A percentile compares a stretch with the other conserved stretches of the same genome.
Evolutionary conservation across 2,329 filamentous ascomycete species (phyloP).

Genomic region (Lasiodiplodia citricola): DNA sequence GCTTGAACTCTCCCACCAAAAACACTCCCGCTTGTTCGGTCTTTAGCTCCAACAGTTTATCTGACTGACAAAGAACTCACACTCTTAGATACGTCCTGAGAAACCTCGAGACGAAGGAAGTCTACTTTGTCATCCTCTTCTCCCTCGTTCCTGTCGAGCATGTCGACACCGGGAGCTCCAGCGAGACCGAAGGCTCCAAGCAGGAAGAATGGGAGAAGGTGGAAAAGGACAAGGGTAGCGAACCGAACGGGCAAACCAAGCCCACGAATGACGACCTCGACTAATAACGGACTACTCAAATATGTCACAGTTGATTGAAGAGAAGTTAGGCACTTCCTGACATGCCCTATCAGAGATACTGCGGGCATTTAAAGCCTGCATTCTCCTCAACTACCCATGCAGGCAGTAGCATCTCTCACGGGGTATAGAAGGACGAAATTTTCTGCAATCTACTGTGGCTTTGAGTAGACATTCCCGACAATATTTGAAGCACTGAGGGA

Average conservation of each 20-base stretch:
- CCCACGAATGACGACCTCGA: conserved; percentile 13
- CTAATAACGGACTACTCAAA: not conserved
- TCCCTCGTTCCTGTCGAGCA: conserved; percentile 71
- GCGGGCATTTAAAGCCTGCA: not conserved
- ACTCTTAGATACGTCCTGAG: conserved; percentile 90
- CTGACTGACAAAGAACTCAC: conserved; percentile 68
- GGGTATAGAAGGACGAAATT: not conserved
- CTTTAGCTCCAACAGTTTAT: not conserved
- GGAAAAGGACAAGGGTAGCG: conserved; percentile 7
- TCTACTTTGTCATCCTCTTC: conserved; percentile 83
- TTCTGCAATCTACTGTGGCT: not conserved
- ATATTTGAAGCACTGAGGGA: not conserved
- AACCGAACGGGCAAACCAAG: not conserved
- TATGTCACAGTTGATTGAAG: not conserved
- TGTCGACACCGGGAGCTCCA: not conserved
- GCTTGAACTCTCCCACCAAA: not conserved
- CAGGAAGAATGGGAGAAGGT: conserved; percentile 5
- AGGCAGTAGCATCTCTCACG: not conserved
- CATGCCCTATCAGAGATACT: not conserved
- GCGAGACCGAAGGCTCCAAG: not conserved
- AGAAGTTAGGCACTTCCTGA: not conserved
- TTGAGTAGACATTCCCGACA: not conserved
- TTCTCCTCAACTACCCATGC: not conserved
- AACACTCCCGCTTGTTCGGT: not conserved
- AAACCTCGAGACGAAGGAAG: conserved; percentile 72